Evolutionary conservation across 306 rosid species (phyloP).

Genomic region (Ceratonia siliqua): DNA sequence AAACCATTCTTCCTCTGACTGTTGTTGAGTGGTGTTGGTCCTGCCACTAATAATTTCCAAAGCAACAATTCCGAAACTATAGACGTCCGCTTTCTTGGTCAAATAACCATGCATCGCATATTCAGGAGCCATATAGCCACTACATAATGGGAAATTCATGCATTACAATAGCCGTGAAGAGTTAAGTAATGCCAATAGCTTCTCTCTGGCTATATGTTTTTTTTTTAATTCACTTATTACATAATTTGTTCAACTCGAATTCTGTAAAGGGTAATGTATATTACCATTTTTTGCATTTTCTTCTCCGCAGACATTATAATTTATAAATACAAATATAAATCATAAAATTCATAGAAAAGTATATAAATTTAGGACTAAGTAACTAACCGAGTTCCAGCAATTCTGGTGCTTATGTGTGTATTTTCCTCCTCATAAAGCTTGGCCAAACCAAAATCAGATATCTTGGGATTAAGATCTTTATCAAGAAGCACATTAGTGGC

Average conservation of each 20-base stretch:
- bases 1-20: slow-evolving; percentile 31
- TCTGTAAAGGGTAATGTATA: too few relatives aligned
- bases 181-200: too few relatives aligned
- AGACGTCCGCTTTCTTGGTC: slow-evolving; percentile 78
- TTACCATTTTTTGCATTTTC: too few relatives aligned
- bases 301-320: not conserved
- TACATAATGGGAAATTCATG: slow-evolving; percentile 13
- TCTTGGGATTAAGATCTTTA: slow-evolving; percentile 47
- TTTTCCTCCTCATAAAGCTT: slow-evolving; percentile 51
- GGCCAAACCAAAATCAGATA: slow-evolving; percentile 56
- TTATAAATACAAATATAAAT: not conserved
- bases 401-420: slow-evolving; percentile 54
- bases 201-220: too few relatives aligned
- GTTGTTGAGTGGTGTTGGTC: slow-evolving; percentile 42
- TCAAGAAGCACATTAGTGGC: slow-evolving; percentile 57
- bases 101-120: too few relatives aligned
- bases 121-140: slow-evolving; percentile 62
- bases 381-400: slow-evolving; percentile 59
- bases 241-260: too few relatives aligned
- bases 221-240: too few relatives aligned
- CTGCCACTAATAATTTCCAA: slow-evolving; percentile 58
- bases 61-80: slow-evolving; percentile 66
- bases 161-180: not conserved
- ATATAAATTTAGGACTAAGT: not conserved
- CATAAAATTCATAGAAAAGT: not conserved